Evolutionary conservation across 106 monocot species (phyloP).

Genomic region (Allium sativum): DNA sequence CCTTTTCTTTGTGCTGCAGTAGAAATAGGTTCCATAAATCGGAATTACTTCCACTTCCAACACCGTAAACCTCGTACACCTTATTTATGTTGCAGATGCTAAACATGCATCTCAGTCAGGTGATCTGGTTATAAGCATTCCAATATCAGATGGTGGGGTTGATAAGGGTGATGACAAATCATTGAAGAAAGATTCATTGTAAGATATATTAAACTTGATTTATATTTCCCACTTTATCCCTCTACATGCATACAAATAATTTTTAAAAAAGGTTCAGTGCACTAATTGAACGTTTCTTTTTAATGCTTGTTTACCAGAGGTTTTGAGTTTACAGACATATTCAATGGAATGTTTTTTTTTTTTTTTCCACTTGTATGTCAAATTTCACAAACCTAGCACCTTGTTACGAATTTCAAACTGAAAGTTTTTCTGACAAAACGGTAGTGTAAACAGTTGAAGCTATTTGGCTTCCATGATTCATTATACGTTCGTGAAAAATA

Average conservation of each 20-base stretch:
- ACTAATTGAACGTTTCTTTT: no score
- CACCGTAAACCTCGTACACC: neutral
- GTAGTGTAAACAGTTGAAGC: no score
- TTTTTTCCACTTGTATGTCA: no score
- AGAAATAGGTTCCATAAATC: neutral
- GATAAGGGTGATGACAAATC: constrained; percentile 19
- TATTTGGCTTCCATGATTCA: no score
- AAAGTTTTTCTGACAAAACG: no score
- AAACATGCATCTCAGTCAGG: constrained; percentile 26
- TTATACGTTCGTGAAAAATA: no score
- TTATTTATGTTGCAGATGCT: neutral
- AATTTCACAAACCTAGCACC: no score
- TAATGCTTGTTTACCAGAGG: no score
- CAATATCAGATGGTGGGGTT: constrained; percentile 13
- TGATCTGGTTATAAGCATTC: constrained; percentile 17
- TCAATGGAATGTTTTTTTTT: no score
- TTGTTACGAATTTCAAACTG: no score
- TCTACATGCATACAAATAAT: neutral
- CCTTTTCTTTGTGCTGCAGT: neutral
- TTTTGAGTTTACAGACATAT: no score
- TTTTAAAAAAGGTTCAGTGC: no score
- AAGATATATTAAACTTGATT: neutral
- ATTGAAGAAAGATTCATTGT: constrained; percentile 4
- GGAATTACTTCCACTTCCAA: neutral
- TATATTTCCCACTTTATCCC: neutral